phyloP scores from a whole-genome alignment of 1,284 basidiomycete genomes.

The Irpex sp. region DNA sequence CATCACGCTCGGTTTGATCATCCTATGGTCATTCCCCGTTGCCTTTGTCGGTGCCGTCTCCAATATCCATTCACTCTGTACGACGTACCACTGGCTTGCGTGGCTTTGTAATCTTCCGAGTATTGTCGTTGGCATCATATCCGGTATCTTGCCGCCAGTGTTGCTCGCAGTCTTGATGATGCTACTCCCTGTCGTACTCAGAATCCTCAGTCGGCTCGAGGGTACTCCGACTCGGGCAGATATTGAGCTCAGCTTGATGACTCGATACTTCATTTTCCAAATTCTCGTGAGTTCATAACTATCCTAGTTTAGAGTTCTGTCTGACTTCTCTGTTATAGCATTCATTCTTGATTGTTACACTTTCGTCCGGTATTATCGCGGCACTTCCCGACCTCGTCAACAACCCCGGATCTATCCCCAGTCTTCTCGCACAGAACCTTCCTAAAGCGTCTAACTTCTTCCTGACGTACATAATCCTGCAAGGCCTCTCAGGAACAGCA shows the following conservation, averaged over 20 bases:
- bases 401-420: conserved; percentile 61
- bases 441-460: conserved; percentile 92
- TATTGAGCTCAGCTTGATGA: conserved; percentile 89
- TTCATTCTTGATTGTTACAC: conserved; percentile 85
- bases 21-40: conserved; percentile 76
- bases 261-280: conserved; percentile 89
- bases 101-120: conserved; percentile 79
- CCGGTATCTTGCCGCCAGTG: conserved; percentile 86
- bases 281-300: conserved; percentile 58
- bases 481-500: conserved; percentile 74
- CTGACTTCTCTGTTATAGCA: conserved; percentile 45
- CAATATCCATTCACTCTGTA: conserved; percentile 76
- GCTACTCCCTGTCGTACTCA: conserved; percentile 85
- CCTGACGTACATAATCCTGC: conserved; percentile 75
- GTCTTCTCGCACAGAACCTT: conserved; percentile 69
- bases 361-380: conserved; percentile 77
- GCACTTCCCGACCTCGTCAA: conserved; percentile 61
- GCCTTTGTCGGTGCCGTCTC: conserved; percentile 86
- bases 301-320: neutral
- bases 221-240: conserved; percentile 80
- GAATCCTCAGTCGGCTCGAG: conserved; percentile 74
- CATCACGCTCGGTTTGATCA: conserved; percentile 61
- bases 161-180: conserved; percentile 88
- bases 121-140: conserved; percentile 78
- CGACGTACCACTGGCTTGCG: conserved; percentile 63